Conservation (phyloP, 768 basidiomycete species). For the Serendipita indica region DNA sequence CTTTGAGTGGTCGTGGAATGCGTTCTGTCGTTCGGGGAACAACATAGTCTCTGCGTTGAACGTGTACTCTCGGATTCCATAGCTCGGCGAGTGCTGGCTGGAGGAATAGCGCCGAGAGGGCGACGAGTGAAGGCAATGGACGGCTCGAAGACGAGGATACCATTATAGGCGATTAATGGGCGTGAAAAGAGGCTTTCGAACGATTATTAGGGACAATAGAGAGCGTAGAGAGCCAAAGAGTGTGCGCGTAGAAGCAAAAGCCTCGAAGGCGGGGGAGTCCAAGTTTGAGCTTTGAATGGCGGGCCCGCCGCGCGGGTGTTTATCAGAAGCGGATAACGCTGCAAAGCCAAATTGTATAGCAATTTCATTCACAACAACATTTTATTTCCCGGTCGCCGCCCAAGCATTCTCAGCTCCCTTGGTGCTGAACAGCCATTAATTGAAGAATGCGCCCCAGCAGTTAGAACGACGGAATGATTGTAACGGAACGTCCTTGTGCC, state of each 20-base stretch:
- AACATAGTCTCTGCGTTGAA: constrained; percentile 2
- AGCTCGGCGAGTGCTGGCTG: background rate
- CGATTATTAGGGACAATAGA: background rate
- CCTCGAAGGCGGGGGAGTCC: background rate
- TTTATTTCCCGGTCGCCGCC: too few species aligned
- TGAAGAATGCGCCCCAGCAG: too few species aligned
- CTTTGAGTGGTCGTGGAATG: background rate
- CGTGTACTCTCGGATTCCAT: background rate
- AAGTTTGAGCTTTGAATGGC: too few species aligned
- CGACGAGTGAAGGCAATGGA: background rate
- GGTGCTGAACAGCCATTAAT: too few species aligned
- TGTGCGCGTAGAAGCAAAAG: background rate
- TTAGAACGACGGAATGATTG: too few species aligned
- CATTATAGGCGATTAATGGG: background rate
- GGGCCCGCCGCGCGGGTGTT: too few species aligned
- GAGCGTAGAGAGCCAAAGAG: background rate
- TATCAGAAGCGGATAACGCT: too few species aligned
- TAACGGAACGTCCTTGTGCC: too few species aligned
- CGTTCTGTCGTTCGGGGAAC: constrained; percentile 8
- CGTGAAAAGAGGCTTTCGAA: background rate
- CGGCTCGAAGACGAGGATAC: constrained; percentile 12
- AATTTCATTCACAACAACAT: too few species aligned
- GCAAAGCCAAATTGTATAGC: too few species aligned
- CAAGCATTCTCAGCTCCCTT: too few species aligned
- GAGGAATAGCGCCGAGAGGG: background rate